Evolutionary conservation across 345 rosid genomes (phyloP).

Genomic region (Gossypium herbaceum): DNA sequence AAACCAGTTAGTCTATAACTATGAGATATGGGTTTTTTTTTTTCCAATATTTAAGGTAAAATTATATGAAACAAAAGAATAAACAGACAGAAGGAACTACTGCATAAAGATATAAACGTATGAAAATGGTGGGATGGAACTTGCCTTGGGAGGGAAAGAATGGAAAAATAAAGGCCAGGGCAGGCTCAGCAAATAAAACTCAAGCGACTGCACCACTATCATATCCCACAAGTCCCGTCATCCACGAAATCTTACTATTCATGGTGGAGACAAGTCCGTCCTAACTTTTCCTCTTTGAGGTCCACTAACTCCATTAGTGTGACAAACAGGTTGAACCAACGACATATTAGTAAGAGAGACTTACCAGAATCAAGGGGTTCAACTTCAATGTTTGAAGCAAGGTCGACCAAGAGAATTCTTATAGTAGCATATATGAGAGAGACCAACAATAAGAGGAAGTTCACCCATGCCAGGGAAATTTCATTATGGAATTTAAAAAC

Average conservation of each 20-base stretch:
- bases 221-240: background rate
- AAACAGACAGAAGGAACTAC: background rate
- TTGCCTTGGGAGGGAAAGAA: background rate
- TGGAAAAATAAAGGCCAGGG: background rate
- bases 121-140: background rate
- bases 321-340: background rate
- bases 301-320: background rate
- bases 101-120: background rate
- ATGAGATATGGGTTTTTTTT: no score
- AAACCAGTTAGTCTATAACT: no score
- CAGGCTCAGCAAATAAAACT: background rate
- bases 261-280: background rate
- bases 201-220: background rate
- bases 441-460: background rate
- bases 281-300: background rate
- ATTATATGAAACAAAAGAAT: no score
- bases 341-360: background rate
- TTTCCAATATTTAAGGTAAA: no score
- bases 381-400: background rate
- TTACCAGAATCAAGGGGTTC: background rate
- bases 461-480: background rate
- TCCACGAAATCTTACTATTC: background rate
- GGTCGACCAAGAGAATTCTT: background rate
- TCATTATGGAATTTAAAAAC: background rate
- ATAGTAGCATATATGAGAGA: background rate